Conservation (phyloP, 2,329 filamentous ascomycete genomes). For the Aspergillus brunneoviolaceus region DNA sequence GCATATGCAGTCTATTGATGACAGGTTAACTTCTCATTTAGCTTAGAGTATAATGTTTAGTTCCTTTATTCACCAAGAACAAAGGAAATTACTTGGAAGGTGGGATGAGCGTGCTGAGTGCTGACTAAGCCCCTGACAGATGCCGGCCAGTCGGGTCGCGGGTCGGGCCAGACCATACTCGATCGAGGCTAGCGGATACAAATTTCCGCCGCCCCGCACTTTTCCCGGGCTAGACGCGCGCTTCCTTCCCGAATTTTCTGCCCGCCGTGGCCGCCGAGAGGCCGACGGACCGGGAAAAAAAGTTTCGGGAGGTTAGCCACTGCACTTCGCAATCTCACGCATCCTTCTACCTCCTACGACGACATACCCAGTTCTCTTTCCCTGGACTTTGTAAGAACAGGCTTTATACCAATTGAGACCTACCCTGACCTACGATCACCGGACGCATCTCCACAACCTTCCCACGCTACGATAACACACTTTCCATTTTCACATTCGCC, state of each 20-base stretch:
- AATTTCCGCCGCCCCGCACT: slow-evolving; percentile 13
- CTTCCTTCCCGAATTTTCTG: slow-evolving; percentile 9
- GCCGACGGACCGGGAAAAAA: neutral
- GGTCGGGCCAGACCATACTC: neutral
- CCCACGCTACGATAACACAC: neutral
- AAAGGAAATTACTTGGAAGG: too few relatives aligned
- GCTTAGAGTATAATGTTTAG: neutral
- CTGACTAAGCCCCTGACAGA: neutral
- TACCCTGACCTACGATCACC: too few relatives aligned
- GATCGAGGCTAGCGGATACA: slow-evolving; percentile 6
- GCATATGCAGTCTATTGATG: too few relatives aligned
- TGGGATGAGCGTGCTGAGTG: neutral
- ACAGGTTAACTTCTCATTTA: neutral
- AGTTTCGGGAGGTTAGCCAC: neutral
- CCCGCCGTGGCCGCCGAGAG: neutral
- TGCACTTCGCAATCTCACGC: neutral
- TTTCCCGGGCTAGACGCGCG: slow-evolving; percentile 13
- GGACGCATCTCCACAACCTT: too few relatives aligned
- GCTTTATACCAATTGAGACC: neutral
- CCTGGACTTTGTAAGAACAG: neutral
- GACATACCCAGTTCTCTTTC: neutral
- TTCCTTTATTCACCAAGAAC: too few relatives aligned
- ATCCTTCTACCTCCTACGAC: neutral
- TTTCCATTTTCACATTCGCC: neutral
- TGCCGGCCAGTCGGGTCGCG: neutral